Percentiles rank a stretch among this genome's conserved stretches.
phyloP scores from a whole-genome alignment of 176 grass and related monocot genomes.

The Ensete glaucum region DNA sequence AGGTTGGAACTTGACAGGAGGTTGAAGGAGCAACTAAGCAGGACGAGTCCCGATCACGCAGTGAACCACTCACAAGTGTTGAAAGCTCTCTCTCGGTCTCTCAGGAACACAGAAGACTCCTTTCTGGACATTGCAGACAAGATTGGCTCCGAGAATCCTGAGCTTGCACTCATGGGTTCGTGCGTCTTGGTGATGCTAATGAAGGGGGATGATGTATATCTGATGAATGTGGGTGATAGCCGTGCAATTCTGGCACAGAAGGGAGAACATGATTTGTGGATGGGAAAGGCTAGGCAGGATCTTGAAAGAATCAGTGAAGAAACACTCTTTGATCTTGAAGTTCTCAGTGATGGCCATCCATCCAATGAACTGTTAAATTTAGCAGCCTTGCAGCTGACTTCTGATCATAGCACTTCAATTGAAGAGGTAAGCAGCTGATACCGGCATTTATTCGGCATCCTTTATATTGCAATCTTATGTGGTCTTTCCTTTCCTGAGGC shows the following conservation, averaged over 20 bases:
- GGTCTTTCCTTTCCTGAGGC: too few relatives aligned
- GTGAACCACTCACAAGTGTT: slow-evolving; percentile 1
- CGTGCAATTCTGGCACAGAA: slow-evolving; percentile 1
- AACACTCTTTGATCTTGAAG: background rate
- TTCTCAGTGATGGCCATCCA: background rate
- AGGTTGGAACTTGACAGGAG: background rate
- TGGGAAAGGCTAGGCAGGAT: background rate
- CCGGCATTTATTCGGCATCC: too few relatives aligned
- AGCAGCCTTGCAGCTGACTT: background rate
- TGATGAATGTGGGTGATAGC: slow-evolving; percentile 9
- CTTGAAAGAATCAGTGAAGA: background rate
- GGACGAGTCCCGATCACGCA: background rate
- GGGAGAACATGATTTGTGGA: background rate
- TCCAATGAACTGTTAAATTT: background rate
- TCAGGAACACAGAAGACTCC: slow-evolving; percentile 10
- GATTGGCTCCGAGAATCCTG: background rate
- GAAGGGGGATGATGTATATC: slow-evolving; percentile 4
- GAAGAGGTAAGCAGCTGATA: background rate
- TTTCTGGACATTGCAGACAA: slow-evolving; percentile 17
- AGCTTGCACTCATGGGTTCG: slow-evolving; percentile 12
- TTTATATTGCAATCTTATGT: too few relatives aligned
- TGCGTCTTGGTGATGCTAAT: slow-evolving; percentile 9
- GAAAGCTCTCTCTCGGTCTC: background rate
- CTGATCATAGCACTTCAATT: background rate
- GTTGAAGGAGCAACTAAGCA: background rate